These are phyloP conservation scores for Cryptococcus amylolentus DNA, from an alignment of 1,284 basidiomycete genomes.

Conservation along the genomic window DNA sequence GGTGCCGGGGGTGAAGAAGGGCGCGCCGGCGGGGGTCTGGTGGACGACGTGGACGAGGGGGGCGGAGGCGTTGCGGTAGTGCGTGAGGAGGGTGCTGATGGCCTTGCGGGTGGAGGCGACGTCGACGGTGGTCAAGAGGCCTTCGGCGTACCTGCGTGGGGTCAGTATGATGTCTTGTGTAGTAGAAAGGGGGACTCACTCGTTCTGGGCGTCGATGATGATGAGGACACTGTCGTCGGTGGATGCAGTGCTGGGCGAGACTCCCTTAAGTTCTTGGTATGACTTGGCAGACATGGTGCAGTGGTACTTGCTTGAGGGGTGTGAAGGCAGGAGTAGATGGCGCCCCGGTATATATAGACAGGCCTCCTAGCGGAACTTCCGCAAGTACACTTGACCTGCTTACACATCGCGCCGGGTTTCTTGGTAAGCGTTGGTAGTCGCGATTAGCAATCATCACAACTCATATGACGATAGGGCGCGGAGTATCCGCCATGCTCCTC, in stretches of 20 bases:
- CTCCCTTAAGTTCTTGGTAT: conserved; percentile 10
- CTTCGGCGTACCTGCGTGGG: conserved; percentile 3
- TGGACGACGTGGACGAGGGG: conserved; percentile 25
- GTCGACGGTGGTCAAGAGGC: conserved; percentile 18
- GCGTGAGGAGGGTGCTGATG: conserved; percentile 16
- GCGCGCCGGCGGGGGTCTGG: conserved; percentile 21
- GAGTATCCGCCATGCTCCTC: no score
- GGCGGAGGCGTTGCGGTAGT: conserved; percentile 11
- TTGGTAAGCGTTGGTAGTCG: no score
- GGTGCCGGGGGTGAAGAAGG: conserved; percentile 29
- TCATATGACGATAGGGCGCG: no score
- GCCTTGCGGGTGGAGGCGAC: conserved; percentile 17
- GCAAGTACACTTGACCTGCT: no score
- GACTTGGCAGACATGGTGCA: not conserved
- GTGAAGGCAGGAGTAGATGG: no score
- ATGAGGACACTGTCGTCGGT: conserved; percentile 24
- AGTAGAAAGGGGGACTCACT: conserved; percentile 9
- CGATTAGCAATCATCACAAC: no score
- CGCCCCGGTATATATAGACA: no score
- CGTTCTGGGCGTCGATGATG: conserved; percentile 34
- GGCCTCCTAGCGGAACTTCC: no score
- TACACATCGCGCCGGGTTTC: no score
- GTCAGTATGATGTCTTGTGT: not conserved
- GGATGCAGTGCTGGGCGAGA: conserved; percentile 15
- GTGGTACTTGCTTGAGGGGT: no score